phyloP scores from a whole-genome alignment of 1,139 yeast species.

The Hansenula sp. region DNA sequence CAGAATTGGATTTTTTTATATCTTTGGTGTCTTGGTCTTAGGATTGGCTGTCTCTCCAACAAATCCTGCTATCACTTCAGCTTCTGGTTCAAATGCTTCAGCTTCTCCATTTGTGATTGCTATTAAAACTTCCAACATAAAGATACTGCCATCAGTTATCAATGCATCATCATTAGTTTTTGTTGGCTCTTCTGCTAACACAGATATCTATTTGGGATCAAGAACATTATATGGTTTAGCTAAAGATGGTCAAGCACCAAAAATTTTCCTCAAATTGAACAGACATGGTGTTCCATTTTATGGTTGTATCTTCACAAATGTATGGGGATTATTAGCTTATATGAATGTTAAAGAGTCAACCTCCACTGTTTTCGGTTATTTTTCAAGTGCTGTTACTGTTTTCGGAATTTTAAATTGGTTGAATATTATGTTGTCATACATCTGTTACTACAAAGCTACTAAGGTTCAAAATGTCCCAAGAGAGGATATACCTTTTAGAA shows the following conservation, averaged over 20 bases:
- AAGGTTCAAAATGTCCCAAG: too few species aligned
- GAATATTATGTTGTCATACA: too few species aligned
- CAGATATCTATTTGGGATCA: constrained; percentile 30
- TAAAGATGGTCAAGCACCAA: constrained; percentile 46
- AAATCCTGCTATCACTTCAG: constrained; percentile 32
- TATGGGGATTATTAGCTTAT: too few species aligned
- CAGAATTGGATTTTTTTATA: constrained; percentile 69
- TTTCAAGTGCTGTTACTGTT: too few species aligned
- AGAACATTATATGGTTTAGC: constrained; percentile 34
- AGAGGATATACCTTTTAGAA: too few species aligned
- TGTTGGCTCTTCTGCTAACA: constrained; percentile 61
- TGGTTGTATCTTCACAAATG: too few species aligned
- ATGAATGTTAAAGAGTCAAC: too few species aligned
- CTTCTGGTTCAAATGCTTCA: constrained; percentile 51
- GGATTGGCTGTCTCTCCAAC: constrained; percentile 43
- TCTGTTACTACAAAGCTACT: too few species aligned
- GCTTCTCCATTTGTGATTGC: constrained; percentile 76
- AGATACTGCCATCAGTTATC: constrained; percentile 58
- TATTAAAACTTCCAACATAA: constrained; percentile 55
- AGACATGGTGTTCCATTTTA: too few species aligned
- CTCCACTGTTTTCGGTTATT: too few species aligned
- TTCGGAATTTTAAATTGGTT: too few species aligned
- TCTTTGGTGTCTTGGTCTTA: constrained; percentile 62
- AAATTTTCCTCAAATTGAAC: too few species aligned
- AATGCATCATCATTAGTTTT: constrained; percentile 66